phyloP scores from a whole-genome alignment of 176 grass and related monocot genomes.

The Aegilops bicornis region DNA sequence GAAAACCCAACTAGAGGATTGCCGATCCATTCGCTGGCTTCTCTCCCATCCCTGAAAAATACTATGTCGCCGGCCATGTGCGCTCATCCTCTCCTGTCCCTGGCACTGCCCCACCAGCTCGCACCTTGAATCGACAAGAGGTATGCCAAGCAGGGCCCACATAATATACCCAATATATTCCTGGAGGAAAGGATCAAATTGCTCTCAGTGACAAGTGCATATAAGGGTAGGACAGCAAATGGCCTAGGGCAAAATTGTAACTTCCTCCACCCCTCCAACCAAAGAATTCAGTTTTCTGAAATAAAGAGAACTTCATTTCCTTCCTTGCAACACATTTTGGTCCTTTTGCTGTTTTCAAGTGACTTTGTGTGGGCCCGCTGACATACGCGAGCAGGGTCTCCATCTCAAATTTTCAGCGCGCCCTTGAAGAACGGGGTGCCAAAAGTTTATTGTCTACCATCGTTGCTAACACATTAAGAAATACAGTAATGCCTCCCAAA shows the following conservation, averaged over 20 bases:
- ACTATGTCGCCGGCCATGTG: not conserved
- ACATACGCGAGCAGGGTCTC: not conserved
- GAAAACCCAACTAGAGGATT: not conserved
- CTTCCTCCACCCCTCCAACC: not conserved
- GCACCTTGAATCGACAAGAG: not conserved
- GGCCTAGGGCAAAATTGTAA: not conserved
- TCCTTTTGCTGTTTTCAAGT: not conserved
- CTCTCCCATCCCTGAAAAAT: not conserved
- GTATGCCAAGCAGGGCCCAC: not conserved
- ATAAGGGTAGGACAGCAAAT: not conserved
- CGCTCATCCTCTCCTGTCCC: not conserved
- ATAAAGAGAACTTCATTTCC: not conserved
- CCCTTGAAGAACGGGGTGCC: not conserved
- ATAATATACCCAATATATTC: not conserved
- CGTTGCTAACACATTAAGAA: not conserved
- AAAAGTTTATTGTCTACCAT: not conserved
- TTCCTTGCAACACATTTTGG: not conserved
- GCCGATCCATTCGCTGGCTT: no score
- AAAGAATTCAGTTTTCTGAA: not conserved
- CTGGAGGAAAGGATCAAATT: not conserved
- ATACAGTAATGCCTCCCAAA: constrained; percentile 5
- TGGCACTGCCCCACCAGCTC: not conserved
- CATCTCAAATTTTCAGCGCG: not conserved
- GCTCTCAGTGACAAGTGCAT: not conserved
- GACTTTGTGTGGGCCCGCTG: not conserved